phyloP scores from a whole-genome alignment of 2,329 filamentous ascomycete genomes.

The Exophiala dermatitidis region DNA sequence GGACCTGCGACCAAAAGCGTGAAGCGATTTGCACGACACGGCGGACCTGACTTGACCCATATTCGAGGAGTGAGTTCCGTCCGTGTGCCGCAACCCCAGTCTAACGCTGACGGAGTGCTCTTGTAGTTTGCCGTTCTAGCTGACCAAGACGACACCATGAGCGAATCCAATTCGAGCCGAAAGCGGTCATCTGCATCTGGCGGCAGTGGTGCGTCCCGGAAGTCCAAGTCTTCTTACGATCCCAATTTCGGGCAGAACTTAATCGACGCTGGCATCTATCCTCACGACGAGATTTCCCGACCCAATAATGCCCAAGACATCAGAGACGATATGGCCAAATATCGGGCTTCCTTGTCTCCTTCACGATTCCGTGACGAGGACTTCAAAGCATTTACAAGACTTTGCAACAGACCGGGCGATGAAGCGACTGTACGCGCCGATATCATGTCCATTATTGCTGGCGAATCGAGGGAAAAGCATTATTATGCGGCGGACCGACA shows the following conservation, averaged over 20 bases:
- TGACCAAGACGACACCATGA: too few species aligned
- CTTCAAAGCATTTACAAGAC: neutral
- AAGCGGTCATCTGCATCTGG: slow-evolving; percentile 5
- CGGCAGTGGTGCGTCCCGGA: slow-evolving; percentile 13
- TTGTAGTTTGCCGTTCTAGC: slow-evolving; percentile 7
- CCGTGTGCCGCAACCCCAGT: neutral
- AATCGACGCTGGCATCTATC: slow-evolving; percentile 33
- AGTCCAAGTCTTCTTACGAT: neutral
- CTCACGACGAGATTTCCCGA: slow-evolving; percentile 15
- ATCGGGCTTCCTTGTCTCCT: neutral
- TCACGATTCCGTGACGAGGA: neutral
- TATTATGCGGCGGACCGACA: slow-evolving; percentile 22
- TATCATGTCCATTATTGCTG: slow-evolving; percentile 8
- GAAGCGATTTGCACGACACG: slow-evolving; percentile 18
- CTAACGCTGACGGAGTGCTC: neutral
- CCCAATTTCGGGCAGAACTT: slow-evolving; percentile 34
- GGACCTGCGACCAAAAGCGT: neutral
- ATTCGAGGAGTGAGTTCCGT: slow-evolving; percentile 18
- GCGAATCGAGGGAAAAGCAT: neutral
- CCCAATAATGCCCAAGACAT: slow-evolving; percentile 32
- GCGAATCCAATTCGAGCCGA: neutral
- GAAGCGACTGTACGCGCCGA: neutral
- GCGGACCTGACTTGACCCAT: slow-evolving; percentile 16
- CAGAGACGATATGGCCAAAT: neutral
- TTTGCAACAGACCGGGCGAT: neutral